Evolutionary conservation across 106 monocot genomes (phyloP).

Genomic region (Narthecium ossifragum): DNA sequence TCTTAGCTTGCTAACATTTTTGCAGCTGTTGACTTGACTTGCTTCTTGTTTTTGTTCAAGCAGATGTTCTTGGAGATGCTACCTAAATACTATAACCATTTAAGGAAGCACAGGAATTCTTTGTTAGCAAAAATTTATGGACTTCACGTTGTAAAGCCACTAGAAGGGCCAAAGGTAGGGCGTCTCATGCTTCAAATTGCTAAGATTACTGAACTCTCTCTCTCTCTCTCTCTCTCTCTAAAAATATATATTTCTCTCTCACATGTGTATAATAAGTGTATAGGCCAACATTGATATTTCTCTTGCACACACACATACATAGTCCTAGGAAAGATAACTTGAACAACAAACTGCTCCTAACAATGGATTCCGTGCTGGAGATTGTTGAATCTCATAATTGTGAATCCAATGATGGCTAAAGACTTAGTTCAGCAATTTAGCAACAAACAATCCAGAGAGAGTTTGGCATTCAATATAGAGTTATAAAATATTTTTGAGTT

Average conservation of each 20-base stretch:
- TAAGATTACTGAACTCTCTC: no score
- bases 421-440: not conserved
- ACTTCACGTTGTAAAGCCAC: conserved; percentile 13
- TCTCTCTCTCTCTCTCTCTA: no score
- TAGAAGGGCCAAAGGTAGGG: conserved; percentile 12
- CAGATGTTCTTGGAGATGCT: conserved; percentile 16
- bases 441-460: not conserved
- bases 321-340: not conserved
- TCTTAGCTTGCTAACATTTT: no score
- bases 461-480: not conserved
- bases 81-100: conserved; percentile 13
- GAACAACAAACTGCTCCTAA: no score
- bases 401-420: not conserved
- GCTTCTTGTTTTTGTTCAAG: not conserved
- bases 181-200: not conserved
- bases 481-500: not conserved
- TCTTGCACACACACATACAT: no score
- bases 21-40: no score
- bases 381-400: no score
- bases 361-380: no score
- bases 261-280: no score
- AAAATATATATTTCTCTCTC: no score
- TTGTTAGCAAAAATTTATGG: conserved; percentile 13
- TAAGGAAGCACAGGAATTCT: conserved; percentile 1
- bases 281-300: no score